Evolutionary conservation across 202 grass and related monocot genomes (phyloP).

Genomic region (Bolboschoenoplectus hybrid): DNA sequence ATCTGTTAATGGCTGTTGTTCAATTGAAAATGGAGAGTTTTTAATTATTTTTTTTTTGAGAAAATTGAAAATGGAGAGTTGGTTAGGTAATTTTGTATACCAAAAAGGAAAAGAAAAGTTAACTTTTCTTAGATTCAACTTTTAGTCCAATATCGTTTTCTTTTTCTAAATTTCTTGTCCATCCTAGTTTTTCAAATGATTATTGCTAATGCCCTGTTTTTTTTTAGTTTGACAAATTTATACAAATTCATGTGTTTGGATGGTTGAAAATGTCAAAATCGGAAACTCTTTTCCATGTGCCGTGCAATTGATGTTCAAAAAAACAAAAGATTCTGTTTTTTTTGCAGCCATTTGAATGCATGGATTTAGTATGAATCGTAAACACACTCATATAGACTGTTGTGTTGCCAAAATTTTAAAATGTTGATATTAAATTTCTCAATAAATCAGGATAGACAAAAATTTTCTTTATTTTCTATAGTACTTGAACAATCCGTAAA

Average conservation of each 20-base stretch:
- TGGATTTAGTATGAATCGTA: too few relatives aligned
- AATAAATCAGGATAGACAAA: too few relatives aligned
- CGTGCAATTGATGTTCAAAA: too few relatives aligned
- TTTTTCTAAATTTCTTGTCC: not conserved
- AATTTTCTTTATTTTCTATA: too few relatives aligned
- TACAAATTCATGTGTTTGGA: not conserved
- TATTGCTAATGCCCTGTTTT: not conserved
- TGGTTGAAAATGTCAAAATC: not conserved
- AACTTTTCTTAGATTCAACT: not conserved
- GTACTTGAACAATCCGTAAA: too few relatives aligned
- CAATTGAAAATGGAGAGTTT: not conserved
- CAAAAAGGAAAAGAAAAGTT: not conserved
- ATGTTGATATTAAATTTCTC: too few relatives aligned
- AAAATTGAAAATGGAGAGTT: not conserved
- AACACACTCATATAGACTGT: too few relatives aligned
- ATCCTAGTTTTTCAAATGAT: not conserved
- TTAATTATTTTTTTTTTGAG: not conserved
- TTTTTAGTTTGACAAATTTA: not conserved
- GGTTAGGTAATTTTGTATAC: not conserved
- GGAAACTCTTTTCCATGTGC: not conserved
- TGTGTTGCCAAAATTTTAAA: too few relatives aligned
- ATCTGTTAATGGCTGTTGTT: not conserved
- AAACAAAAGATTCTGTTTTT: too few relatives aligned
- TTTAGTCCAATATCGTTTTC: not conserved
- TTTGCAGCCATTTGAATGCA: too few relatives aligned